phyloP scores from a whole-genome alignment of 352 stramenopile species.

The Globisporangium lucens region DNA sequence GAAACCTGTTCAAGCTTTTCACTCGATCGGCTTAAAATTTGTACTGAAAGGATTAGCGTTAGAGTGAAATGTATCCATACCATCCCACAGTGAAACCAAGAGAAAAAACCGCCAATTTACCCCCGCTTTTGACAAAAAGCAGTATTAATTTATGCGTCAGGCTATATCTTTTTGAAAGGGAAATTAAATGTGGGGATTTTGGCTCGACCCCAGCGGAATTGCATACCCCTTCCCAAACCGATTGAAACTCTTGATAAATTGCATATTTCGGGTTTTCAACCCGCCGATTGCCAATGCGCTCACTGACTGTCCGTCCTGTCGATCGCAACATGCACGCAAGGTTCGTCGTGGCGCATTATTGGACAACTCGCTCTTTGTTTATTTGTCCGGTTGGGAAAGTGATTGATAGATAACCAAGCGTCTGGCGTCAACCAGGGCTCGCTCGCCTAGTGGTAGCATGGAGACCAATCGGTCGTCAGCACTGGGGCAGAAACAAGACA shows the following conservation, averaged over 20 bases:
- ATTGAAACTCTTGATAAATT: not conserved
- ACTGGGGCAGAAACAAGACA: not conserved
- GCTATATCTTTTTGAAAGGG: no score
- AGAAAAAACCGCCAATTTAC: no score
- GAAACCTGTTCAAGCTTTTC: no score
- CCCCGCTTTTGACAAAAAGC: no score
- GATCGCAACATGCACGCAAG: not conserved
- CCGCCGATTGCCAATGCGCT: not conserved
- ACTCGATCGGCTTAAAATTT: no score
- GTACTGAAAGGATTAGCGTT: no score
- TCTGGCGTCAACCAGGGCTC: not conserved
- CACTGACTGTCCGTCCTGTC: not conserved
- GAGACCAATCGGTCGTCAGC: not conserved
- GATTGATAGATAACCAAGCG: not conserved
- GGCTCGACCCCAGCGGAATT: constrained; percentile 14
- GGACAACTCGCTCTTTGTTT: not conserved
- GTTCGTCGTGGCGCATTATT: not conserved
- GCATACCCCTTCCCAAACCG: constrained; percentile 7
- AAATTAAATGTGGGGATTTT: constrained; percentile 11
- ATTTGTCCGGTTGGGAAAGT: not conserved
- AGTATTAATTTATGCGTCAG: no score
- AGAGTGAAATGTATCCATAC: no score
- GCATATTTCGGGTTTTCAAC: not conserved
- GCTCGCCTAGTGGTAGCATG: not conserved
- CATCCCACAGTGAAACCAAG: no score